phyloP scores from a whole-genome alignment of 176 grass and related monocot species.

The Secale cereale region DNA sequence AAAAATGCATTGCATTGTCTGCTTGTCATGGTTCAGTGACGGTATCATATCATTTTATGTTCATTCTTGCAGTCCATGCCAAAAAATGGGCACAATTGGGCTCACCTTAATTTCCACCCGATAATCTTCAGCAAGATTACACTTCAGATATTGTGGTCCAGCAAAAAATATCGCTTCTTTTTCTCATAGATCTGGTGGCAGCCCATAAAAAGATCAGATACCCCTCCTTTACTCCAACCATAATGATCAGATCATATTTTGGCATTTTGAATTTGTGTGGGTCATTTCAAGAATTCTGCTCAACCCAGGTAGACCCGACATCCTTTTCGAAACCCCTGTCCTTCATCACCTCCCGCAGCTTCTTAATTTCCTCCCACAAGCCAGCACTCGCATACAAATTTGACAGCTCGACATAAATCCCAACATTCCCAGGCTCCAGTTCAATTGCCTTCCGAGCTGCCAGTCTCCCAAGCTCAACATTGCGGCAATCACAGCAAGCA shows the following conservation, averaged over 20 bases:
- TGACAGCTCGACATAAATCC: constrained; percentile 51
- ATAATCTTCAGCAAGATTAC: background rate
- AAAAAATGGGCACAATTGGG: background rate
- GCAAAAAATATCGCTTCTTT: background rate
- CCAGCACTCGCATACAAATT: constrained; percentile 66
- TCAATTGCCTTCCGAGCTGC: constrained; percentile 61
- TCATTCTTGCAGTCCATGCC: background rate
- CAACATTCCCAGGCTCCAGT: constrained; percentile 48
- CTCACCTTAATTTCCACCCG: constrained; percentile 1
- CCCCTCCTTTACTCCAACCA: background rate
- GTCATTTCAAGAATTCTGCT: constrained; percentile 23
- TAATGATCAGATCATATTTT: background rate
- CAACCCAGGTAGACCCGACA: constrained; percentile 46
- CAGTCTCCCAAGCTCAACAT: constrained; percentile 46
- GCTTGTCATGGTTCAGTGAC: background rate
- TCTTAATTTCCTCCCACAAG: constrained; percentile 52
- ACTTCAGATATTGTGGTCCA: background rate
- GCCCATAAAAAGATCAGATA: background rate
- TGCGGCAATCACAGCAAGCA: constrained; percentile 32
- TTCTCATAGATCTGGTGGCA: background rate
- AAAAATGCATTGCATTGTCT: background rate
- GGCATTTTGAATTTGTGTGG: background rate
- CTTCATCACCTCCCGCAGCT: constrained; percentile 48
- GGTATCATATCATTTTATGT: background rate
- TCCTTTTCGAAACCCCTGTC: constrained; percentile 52